Evolutionary conservation across 352 stramenopile species (phyloP).

Genomic region (Phytophthora cryptogea): DNA sequence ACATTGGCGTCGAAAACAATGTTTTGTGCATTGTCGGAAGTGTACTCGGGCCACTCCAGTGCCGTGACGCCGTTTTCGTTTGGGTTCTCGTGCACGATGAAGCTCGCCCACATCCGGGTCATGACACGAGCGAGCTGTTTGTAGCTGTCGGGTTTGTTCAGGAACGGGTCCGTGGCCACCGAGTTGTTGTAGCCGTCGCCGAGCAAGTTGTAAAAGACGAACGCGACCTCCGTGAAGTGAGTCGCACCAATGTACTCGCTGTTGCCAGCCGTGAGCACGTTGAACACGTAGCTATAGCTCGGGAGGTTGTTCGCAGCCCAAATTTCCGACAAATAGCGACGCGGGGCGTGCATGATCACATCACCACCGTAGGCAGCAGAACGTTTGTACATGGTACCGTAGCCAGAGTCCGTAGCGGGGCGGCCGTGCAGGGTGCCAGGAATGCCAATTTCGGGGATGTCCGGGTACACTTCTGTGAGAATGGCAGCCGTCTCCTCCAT

Average conservation of each 20-base stretch:
- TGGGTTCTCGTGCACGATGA: constrained; percentile 28
- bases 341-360: constrained; percentile 21
- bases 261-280: constrained; percentile 21
- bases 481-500: constrained; percentile 12
- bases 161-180: constrained; percentile 29
- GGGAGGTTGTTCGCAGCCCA: constrained; percentile 27
- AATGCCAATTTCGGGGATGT: constrained; percentile 22
- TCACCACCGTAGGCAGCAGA: constrained; percentile 25
- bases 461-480: constrained; percentile 23
- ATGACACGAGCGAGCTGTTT: constrained; percentile 22
- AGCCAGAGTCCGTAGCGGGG: background rate
- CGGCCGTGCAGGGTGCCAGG: constrained; percentile 20
- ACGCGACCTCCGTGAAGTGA: constrained; percentile 36
- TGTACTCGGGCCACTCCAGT: constrained; percentile 32
- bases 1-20: constrained; percentile 34
- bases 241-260: constrained; percentile 20
- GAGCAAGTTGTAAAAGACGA: constrained; percentile 33
- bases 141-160: constrained; percentile 20
- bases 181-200: constrained; percentile 33
- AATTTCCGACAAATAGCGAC: constrained; percentile 25
- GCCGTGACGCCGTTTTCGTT: constrained; percentile 21
- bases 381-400: constrained; percentile 28
- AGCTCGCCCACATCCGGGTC: constrained; percentile 37
- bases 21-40: constrained; percentile 18
- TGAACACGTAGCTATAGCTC: constrained; percentile 40